Percentiles rank a stretch among this genome's conserved stretches.
Conservation (phyloP, 129 eudicot species). For the Logfia minima region DNA sequence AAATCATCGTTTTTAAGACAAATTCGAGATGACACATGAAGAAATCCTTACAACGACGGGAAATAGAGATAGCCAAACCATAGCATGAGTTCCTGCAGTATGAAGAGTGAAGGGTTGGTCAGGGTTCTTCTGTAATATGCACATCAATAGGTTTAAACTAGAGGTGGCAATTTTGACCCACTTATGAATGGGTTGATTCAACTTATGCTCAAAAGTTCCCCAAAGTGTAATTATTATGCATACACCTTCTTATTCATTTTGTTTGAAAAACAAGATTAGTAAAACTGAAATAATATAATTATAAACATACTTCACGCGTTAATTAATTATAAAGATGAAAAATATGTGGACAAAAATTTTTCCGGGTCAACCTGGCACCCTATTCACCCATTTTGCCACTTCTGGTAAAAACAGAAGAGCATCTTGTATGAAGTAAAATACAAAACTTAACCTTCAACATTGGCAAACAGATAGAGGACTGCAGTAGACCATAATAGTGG, state of each 20-base stretch:
- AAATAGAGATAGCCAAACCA: constrained; percentile 73
- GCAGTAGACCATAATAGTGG: constrained; percentile 81
- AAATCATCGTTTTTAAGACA: not conserved
- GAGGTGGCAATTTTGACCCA: constrained; percentile 6
- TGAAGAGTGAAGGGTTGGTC: constrained; percentile 4
- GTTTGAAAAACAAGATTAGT: not conserved
- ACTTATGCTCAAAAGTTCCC: not conserved
- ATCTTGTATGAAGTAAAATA: not conserved
- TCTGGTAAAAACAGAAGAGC: constrained; percentile 3
- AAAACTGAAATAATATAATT: not conserved
- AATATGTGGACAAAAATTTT: not conserved
- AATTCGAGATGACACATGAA: not conserved
- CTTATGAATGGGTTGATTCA: not conserved
- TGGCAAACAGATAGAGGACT: constrained; percentile 71
- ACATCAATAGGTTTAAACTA: not conserved
- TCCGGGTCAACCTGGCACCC: not conserved
- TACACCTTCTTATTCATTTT: not conserved
- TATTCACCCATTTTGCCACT: not conserved
- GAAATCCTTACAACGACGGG: constrained; percentile 68
- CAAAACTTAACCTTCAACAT: constrained; percentile 58
- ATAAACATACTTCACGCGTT: not conserved
- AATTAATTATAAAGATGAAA: too few species aligned
- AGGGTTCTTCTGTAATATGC: not conserved
- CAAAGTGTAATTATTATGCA: not conserved
- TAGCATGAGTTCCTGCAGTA: constrained; percentile 58